Evolutionary conservation across 192 early-diverging fungal species (phyloP).

Genomic region (Umbelopsis isabellina): DNA sequence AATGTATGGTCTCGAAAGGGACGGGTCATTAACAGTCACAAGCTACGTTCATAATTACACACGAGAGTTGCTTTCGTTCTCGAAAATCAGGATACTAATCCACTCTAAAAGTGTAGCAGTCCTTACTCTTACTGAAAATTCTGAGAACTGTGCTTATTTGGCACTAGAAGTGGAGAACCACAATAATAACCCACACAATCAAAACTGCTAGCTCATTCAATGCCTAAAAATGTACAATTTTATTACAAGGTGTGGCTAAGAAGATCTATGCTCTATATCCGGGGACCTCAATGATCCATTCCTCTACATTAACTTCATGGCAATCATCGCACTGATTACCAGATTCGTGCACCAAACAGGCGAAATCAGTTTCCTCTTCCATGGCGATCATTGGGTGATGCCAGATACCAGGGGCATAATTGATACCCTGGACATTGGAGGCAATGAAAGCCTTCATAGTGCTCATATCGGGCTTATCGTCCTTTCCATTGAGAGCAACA

Average conservation of each 20-base stretch:
- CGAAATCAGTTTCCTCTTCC: slow-evolving; percentile 63
- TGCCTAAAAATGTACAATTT: slow-evolving; percentile 11
- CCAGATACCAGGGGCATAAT: slow-evolving; percentile 83
- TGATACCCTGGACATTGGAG: slow-evolving; percentile 74
- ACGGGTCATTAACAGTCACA: too few species aligned
- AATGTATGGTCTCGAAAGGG: too few species aligned
- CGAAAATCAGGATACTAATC: too few species aligned
- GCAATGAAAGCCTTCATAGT: slow-evolving; percentile 80
- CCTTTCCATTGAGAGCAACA: slow-evolving; percentile 74
- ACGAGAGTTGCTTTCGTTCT: too few species aligned
- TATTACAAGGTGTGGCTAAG: background rate
- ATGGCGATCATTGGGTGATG: slow-evolving; percentile 90
- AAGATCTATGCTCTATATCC: slow-evolving; percentile 22
- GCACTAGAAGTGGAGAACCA: too few species aligned
- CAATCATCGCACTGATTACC: slow-evolving; percentile 74
- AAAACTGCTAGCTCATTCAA: background rate
- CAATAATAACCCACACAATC: background rate
- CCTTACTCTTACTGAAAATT: too few species aligned
- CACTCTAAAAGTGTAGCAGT: too few species aligned
- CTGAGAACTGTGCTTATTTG: too few species aligned
- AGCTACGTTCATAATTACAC: too few species aligned
- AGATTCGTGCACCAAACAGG: slow-evolving; percentile 81
- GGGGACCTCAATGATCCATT: slow-evolving; percentile 30
- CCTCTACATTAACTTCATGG: slow-evolving; percentile 57
- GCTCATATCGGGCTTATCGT: slow-evolving; percentile 71